Evolutionary conservation across 192 early-diverging fungal genomes (phyloP), one percentile per base, ranked within the genome.

Genomic region (Mortierella claussenii): DNA sequence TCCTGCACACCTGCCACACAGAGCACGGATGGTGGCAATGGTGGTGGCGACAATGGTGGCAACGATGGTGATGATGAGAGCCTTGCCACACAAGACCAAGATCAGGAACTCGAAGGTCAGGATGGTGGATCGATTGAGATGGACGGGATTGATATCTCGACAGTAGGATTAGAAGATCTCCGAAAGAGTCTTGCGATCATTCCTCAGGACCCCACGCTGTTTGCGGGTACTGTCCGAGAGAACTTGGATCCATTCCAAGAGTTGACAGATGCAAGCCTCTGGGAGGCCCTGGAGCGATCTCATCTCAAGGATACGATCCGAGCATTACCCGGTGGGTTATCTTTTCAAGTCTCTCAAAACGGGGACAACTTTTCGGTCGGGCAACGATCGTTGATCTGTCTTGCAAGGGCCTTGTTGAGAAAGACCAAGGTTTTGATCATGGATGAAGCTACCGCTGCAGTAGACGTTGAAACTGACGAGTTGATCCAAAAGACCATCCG

Each of bases 241-340:
- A 97, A 97, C 80, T 79, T 99, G 12, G 96, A 99, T 79, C 96
- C 95, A 4, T 93, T 95, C 67, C 79, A 67, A 34, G 89, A 93
- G 78, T 86, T 88, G 64, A 75, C 79, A 36, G 97, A 99, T 51
- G 81, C 81, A 47, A 79, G 85, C 4, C 73, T 97, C 13, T 95
- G 89, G 89, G 82, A 88, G 26, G 89, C 90, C 0, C 81, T 99
- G 36, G 79, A 81, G 37, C 80, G 93, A n/a, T 91, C 95, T 7
- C 90, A 91, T 60, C 60, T 96, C 40, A 65, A 85, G 54, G 52
- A 55, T 1, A 37, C 21, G 47, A 69, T 79, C n/a, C 34, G 62
- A 23, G 40, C 52, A 0, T 50, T 79, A 11, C 67, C 89, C 21
- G 74, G 58, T 18, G 79, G 61, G 40, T 66, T 97, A 9, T 91